A percentile compares a stretch with the other conserved stretches of the same genome.
Evolutionary conservation across 2,329 filamentous ascomycete species (phyloP).

Genomic region (Sarocladium oryzae): DNA sequence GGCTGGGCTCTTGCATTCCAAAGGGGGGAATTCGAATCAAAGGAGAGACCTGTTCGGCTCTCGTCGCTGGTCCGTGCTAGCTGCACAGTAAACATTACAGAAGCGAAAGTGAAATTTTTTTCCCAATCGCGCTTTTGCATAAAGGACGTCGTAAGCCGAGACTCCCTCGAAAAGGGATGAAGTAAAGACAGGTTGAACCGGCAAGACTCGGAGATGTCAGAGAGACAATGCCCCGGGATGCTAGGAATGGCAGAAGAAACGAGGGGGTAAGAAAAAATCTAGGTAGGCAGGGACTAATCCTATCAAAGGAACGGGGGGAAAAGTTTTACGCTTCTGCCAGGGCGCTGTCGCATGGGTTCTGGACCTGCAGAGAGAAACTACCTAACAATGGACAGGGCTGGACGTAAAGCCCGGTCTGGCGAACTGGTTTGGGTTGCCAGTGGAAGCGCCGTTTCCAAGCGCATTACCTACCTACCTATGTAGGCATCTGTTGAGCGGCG

Average conservation of each 20-base stretch:
- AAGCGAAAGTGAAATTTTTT: neutral
- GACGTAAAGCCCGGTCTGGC: neutral
- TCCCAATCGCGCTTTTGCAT: no score
- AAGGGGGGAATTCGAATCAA: neutral
- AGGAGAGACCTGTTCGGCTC: neutral
- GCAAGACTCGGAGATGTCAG: slow-evolving; percentile 4
- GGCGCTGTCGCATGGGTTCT: slow-evolving; percentile 2
- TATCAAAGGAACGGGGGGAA: no score
- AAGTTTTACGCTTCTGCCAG: slow-evolving; percentile 5
- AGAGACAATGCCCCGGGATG: neutral
- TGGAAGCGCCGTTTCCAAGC: neutral
- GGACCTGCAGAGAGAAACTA: slow-evolving; percentile 8
- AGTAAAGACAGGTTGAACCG: neutral
- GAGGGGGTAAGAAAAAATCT: neutral
- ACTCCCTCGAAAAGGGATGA: slow-evolving; percentile 2
- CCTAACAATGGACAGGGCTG: neutral
- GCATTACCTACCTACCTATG: no score
- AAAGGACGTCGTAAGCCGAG: slow-evolving; percentile 4
- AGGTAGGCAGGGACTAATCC: no score
- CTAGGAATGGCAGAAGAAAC: neutral
- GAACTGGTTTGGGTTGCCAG: neutral
- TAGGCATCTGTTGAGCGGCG: neutral
- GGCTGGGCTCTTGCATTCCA: neutral
- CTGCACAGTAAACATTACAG: neutral
- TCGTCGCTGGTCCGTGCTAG: neutral